A percentile compares a stretch with the other conserved stretches of the same genome.
Conservation (phyloP, 179 eudicot genomes). For the Silene noctiflora region DNA sequence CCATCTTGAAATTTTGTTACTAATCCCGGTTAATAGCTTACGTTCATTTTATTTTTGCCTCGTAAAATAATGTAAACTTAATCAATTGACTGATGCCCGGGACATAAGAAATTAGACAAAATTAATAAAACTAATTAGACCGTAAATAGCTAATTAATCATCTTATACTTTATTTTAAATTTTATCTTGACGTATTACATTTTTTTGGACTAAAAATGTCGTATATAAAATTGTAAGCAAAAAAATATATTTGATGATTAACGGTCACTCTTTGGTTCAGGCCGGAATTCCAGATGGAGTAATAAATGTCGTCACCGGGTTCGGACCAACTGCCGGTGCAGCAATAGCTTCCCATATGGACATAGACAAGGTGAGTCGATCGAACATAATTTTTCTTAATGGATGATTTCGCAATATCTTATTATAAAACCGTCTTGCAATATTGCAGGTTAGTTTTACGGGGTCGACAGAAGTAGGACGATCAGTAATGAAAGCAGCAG, state of each 20-base stretch:
- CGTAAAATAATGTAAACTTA: too few species aligned
- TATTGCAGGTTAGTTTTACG: conserved; percentile 58
- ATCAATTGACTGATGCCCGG: too few species aligned
- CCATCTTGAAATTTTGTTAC: too few species aligned
- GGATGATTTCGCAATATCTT: too few species aligned
- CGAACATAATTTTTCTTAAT: background rate
- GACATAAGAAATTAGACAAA: too few species aligned
- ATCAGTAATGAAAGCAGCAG: conserved; percentile 58
- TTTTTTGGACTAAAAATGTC: too few species aligned
- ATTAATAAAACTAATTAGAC: too few species aligned
- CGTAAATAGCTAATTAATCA: too few species aligned
- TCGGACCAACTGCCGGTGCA: conserved; percentile 51
- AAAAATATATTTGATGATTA: background rate
- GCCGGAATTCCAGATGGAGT: conserved; percentile 50
- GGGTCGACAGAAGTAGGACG: conserved; percentile 66
- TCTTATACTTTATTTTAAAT: too few species aligned
- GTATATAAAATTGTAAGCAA: too few species aligned
- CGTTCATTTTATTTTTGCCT: background rate
- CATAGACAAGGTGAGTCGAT: conserved; percentile 41
- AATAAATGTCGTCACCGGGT: conserved; percentile 42
- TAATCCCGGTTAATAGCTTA: too few species aligned
- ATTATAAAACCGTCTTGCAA: background rate
- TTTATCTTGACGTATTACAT: too few species aligned
- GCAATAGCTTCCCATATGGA: conserved; percentile 57
- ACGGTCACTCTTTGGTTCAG: conserved; percentile 23